These are phyloP conservation scores for Fonsecaea nubica DNA, from an alignment of 2,329 filamentous ascomycete genomes.

Conservation along the genomic window DNA sequence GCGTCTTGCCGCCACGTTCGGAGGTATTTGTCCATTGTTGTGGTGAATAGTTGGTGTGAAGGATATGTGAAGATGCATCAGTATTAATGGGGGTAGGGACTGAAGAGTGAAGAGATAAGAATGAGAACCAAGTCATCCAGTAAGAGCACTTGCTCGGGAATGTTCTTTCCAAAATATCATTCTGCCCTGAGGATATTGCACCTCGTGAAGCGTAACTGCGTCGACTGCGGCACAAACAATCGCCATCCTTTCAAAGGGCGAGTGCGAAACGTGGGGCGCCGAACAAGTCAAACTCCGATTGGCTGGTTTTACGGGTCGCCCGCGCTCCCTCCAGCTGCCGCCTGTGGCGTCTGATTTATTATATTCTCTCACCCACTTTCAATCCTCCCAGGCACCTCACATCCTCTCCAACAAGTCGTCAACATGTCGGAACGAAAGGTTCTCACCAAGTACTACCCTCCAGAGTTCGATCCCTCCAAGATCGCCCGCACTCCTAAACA, in stretches of 20 bases:
- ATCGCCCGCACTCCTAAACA: constrained; percentile 71
- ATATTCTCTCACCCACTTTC: constrained; percentile 4
- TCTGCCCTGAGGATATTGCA: background rate
- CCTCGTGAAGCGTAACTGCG: background rate
- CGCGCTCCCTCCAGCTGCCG: background rate
- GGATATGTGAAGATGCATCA: constrained; percentile 14
- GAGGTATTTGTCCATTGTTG: constrained; percentile 85
- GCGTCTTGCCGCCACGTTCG: constrained; percentile 95
- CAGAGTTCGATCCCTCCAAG: constrained; percentile 88
- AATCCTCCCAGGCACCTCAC: background rate
- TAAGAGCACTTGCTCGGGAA: background rate
- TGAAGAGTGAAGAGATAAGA: background rate
- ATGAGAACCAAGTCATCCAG: background rate
- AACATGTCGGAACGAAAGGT: constrained; percentile 88
- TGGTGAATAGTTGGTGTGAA: background rate
- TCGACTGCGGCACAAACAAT: constrained; percentile 3
- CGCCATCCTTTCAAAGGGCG: background rate
- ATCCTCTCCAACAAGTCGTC: constrained; percentile 28
- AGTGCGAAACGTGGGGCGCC: constrained; percentile 25
- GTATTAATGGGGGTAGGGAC: background rate
- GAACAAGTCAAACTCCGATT: constrained; percentile 13
- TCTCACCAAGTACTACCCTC: constrained; percentile 66
- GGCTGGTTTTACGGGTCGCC: constrained; percentile 3
- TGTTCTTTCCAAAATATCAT: constrained; percentile 10
- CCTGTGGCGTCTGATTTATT: constrained; percentile 2